Base-by-base conservation (phyloP, 148 eudicot genomes). In the Selenicereus undatus region DNA sequence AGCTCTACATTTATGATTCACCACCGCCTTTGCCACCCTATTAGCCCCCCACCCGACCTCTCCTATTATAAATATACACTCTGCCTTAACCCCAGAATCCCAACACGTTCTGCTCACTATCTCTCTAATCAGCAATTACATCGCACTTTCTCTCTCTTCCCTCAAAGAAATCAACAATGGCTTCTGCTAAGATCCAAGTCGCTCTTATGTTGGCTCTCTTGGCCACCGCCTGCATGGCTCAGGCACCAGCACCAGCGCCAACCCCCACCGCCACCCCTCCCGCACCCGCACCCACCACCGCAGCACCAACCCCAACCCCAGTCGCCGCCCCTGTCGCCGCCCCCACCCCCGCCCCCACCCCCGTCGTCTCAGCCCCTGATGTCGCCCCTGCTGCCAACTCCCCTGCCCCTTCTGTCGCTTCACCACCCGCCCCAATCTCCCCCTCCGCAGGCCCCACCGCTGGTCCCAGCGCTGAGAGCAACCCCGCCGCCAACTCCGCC, bases 211-310 rank as follows among this genome's bases (percentile, higher is more conserved):
- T 86, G 32, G 84, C 88, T 35, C 74, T 86, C 36, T 76, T 86
- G 21, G 82, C 84, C 27, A 75, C 86, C 80, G 74, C 84, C 21
- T 86, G 86, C 80, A 81, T 52, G 71, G 88, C 88, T 51, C 88
- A 86, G 39, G 79, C 88, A 7, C 88, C 88, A 2, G 5, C 82
- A 0, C 80, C 86, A 10, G 42, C 76, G 14, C 30, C 66, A 0
- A 0, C 77, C 21, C 58, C 85, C 5, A 70, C 82, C 30, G 12
- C 69, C 69, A 11, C 30, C 36, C 18, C 29, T 16, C 32, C 32
- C 71, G 58, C 81, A 35, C 8, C 71, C 2, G 9, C 78, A 26
- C 83, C 86, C 32, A 5, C 50, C 11, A 2, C 77, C 0, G 13
- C 80, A 48, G 78, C 24, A 39, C 73, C 5, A 43, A 81, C 16